These are phyloP conservation scores for Aspergillus incahuasiensis DNA, from an alignment of 495 filamentous ascomycete species.

Conservation along the genomic window DNA sequence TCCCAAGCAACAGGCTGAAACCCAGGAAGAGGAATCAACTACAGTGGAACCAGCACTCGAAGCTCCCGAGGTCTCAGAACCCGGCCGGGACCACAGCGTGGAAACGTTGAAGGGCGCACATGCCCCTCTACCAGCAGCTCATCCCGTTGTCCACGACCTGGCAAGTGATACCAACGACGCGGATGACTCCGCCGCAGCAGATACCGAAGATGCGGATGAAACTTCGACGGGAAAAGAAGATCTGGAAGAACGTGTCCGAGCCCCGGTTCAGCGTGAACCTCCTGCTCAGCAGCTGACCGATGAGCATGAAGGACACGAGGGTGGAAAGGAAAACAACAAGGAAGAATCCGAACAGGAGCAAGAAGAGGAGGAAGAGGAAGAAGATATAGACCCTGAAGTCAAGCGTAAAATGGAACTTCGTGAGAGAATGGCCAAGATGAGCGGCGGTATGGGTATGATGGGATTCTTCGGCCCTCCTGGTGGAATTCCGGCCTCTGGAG, in stretches of 20 bases:
- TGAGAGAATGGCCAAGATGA: slow-evolving; percentile 97
- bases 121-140: slow-evolving; percentile 44
- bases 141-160: slow-evolving; percentile 45
- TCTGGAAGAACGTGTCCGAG: slow-evolving; percentile 50
- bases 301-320: slow-evolving; percentile 30
- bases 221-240: slow-evolving; percentile 71
- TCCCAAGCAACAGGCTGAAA: slow-evolving; percentile 72
- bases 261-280: slow-evolving; percentile 17
- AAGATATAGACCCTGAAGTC: slow-evolving; percentile 88
- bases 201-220: slow-evolving; percentile 79
- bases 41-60: slow-evolving; percentile 37
- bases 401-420: slow-evolving; percentile 83
- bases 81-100: slow-evolving; percentile 50
- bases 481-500: slow-evolving; percentile 54
- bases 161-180: slow-evolving; percentile 83
- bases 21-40: slow-evolving; percentile 30
- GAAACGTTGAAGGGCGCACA: slow-evolving; percentile 48
- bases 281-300: slow-evolving; percentile 17
- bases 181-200: slow-evolving; percentile 81
- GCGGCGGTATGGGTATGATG: slow-evolving; percentile 95
- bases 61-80: slow-evolving; percentile 47
- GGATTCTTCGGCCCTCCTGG: slow-evolving; percentile 84
- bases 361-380: slow-evolving; percentile 74
- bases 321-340: slow-evolving; percentile 39
- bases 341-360: slow-evolving; percentile 50